Percentiles rank a stretch among this genome's conserved stretches.
Evolutionary conservation across 2,329 filamentous ascomycete species (phyloP).

Genomic region (Anthostomella pinea): DNA sequence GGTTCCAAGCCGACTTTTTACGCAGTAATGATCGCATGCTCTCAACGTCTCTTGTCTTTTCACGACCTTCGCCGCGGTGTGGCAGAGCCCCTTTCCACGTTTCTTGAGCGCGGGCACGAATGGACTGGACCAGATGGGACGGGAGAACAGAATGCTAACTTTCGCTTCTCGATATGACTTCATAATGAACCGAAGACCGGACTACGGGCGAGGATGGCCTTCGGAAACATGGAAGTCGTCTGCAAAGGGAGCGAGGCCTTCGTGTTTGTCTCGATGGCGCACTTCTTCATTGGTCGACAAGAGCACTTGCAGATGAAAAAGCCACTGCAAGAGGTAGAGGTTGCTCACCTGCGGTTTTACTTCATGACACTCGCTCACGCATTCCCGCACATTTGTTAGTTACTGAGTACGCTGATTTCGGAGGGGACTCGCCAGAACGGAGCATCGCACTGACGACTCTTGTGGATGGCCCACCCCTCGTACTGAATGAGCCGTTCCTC

Average conservation of each 20-base stretch:
- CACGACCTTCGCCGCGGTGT: slow-evolving; percentile 24
- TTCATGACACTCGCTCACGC: slow-evolving; percentile 28
- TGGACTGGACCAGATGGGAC: slow-evolving; percentile 25
- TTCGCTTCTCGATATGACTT: slow-evolving; percentile 27
- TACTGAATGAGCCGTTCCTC: too few species aligned
- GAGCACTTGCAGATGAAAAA: too few species aligned
- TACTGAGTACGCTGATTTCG: slow-evolving; percentile 27
- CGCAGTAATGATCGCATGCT: slow-evolving; percentile 31
- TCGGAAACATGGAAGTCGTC: slow-evolving; percentile 15
- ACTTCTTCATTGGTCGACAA: slow-evolving; percentile 21
- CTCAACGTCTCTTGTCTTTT: slow-evolving; percentile 28
- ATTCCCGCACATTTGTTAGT: slow-evolving; percentile 21
- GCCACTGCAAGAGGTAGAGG: too few species aligned
- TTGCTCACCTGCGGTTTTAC: slow-evolving; percentile 24
- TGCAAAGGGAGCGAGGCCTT: slow-evolving; percentile 19
- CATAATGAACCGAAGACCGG: slow-evolving; percentile 15
- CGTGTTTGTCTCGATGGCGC: slow-evolving; percentile 14
- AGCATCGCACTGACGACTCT: slow-evolving; percentile 31
- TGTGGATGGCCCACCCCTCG: too few species aligned
- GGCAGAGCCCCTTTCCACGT: slow-evolving; percentile 29
- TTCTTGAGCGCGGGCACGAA: slow-evolving; percentile 24
- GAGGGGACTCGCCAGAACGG: slow-evolving; percentile 16
- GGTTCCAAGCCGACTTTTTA: slow-evolving; percentile 15
- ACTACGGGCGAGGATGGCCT: slow-evolving; percentile 13
- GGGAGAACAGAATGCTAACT: slow-evolving; percentile 26